Evolutionary conservation across 352 stramenopile genomes (phyloP).

Genomic region (Phytophthora boehmeriae): DNA sequence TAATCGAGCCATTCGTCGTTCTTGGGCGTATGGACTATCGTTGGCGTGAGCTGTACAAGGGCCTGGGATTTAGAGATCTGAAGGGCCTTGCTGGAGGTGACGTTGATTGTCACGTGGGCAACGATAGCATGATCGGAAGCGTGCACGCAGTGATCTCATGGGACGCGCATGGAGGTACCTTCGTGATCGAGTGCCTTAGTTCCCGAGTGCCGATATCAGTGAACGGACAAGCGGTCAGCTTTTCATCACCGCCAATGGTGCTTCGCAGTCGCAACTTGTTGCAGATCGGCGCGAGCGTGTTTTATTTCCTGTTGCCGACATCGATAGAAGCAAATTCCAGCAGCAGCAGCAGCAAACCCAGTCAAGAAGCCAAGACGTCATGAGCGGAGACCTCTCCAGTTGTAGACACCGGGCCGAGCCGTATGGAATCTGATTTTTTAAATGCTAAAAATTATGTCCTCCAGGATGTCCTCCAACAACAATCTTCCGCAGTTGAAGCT

Average conservation of each 20-base stretch:
- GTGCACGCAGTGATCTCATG: constrained; percentile 76
- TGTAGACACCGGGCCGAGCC: no score
- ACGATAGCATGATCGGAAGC: constrained; percentile 61
- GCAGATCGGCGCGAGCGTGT: constrained; percentile 69
- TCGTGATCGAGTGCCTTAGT: constrained; percentile 78
- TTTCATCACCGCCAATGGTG: constrained; percentile 46
- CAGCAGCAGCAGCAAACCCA: background rate
- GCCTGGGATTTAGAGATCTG: constrained; percentile 45
- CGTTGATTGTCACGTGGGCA: constrained; percentile 78
- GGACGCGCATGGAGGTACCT: constrained; percentile 46
- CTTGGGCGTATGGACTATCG: constrained; percentile 60
- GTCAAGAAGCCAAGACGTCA: background rate
- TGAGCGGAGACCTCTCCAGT: background rate
- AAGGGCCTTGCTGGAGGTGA: constrained; percentile 56
- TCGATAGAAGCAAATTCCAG: constrained; percentile 7
- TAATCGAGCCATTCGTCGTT: constrained; percentile 67
- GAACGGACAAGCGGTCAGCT: constrained; percentile 63
- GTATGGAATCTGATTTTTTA: no score
- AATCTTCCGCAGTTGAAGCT: constrained; percentile 7
- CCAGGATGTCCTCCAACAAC: no score
- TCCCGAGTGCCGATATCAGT: constrained; percentile 57
- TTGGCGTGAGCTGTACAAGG: constrained; percentile 70
- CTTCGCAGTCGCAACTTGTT: constrained; percentile 64
- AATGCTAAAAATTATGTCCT: no score
- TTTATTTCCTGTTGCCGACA: constrained; percentile 82